Percentiles rank a stretch among this genome's conserved stretches.
Evolutionary conservation across 108 stramenopile genomes (phyloP).

Genomic region (Bacterosira constricta): DNA sequence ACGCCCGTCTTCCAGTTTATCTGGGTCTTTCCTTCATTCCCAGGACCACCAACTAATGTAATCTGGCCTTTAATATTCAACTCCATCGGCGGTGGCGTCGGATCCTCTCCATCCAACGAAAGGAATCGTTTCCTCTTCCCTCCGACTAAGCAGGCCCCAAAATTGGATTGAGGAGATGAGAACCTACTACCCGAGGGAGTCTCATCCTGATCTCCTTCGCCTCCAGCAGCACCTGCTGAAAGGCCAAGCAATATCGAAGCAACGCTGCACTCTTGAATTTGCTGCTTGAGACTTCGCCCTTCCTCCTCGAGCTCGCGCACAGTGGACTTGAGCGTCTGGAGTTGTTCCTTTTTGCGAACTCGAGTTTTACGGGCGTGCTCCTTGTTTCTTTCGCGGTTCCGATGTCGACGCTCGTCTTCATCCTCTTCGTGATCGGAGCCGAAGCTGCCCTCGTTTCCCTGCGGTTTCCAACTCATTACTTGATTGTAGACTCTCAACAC

Average conservation of each 20-base stretch:
- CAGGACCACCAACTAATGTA: constrained; percentile 57
- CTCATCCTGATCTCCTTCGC: background rate
- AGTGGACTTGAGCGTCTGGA: constrained; percentile 74
- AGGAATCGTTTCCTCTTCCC: constrained; percentile 77
- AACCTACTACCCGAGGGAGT: background rate
- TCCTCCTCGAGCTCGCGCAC: constrained; percentile 76
- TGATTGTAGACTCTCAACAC: too few relatives aligned
- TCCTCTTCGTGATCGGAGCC: constrained; percentile 21
- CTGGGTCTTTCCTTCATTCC: constrained; percentile 55
- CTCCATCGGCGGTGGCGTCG: constrained; percentile 52
- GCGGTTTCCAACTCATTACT: too few relatives aligned
- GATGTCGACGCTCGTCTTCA: constrained; percentile 53
- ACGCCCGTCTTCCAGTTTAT: constrained; percentile 89
- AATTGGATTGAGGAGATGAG: constrained; percentile 7
- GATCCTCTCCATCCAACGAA: constrained; percentile 47
- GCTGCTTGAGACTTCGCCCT: constrained; percentile 65
- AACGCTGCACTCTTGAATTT: constrained; percentile 82
- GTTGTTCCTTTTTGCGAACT: constrained; percentile 88
- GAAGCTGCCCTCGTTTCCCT: background rate
- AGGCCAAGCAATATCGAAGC: constrained; percentile 85
- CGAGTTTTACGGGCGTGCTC: constrained; percentile 91
- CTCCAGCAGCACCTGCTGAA: constrained; percentile 42
- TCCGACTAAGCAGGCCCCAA: constrained; percentile 31
- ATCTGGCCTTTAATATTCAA: constrained; percentile 66
- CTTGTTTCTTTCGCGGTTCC: constrained; percentile 89